Base-by-base conservation (phyloP, 768 basidiomycete genomes). In the Calocybe cyanea region DNA sequence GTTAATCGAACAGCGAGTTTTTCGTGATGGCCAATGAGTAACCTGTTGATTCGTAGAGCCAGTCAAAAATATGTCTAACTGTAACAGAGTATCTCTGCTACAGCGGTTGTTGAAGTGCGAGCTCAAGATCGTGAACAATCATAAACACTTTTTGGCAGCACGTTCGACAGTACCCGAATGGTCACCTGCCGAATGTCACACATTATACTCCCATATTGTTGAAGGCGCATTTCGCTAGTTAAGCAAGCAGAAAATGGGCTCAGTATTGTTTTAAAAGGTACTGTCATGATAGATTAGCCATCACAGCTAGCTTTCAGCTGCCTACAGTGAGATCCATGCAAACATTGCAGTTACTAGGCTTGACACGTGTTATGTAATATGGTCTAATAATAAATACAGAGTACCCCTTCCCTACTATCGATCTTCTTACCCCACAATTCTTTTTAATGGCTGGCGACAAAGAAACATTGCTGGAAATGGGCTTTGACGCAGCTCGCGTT, bases 401-500 rank as follows among this genome's bases (percentile, higher is more conserved):
- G 9, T n/a, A 32, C 31, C 8, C 31, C 9, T n/a, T 8, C 31
- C 9, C 34, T 7, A n/a, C 43, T 21, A 45, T 49, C 34, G 47
- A 39, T 36, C 17, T 24, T 14, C 19, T 20, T 33, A 15, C 17
- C 34, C 28, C n/a, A 24, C 11, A 21, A 38, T 8, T 17, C 24
- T 33, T 3, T 15, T 23, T 35, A 14, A 77, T 78, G 75, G 70
- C 73, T 43, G 70, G 73, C 53, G 88, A 91, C 65, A 80, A 77
- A 67, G 86, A 90, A 13, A 79, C 81, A 11, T 71, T 97, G 25
- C 57, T 92, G 9, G 71, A 77, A 17, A 93, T 95, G 89, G 93
- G 93, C 10, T 96, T 96, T 55, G 87, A 93, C 50, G 60, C 76
- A 18, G 78, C 80, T 13, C 79, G 93, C 49, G 82, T 95, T 36